Evolutionary conservation across 2,329 filamentous ascomycete genomes (phyloP).

Genomic region (Arachnomyces sp.): DNA sequence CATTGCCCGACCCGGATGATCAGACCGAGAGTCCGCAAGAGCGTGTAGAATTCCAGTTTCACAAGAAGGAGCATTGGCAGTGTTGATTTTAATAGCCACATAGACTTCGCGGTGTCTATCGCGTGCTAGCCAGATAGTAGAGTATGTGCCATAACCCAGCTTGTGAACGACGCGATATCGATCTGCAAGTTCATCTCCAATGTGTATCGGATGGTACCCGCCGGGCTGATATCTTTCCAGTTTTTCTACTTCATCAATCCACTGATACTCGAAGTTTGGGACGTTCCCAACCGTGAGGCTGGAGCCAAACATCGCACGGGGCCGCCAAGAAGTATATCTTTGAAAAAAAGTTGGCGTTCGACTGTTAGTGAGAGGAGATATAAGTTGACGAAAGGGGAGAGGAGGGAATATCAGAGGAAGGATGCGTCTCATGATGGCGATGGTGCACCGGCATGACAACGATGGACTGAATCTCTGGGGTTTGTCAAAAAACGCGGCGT

Average conservation of each 20-base stretch:
- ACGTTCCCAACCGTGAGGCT: too few species aligned
- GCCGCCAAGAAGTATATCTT: too few species aligned
- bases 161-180: conserved; percentile 26
- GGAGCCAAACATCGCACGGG: too few species aligned
- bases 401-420: too few species aligned
- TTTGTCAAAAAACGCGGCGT: too few species aligned
- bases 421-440: too few species aligned
- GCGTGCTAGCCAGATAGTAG: conserved; percentile 24
- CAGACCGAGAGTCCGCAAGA: not conserved
- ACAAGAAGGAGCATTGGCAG: not conserved
- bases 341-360: too few species aligned
- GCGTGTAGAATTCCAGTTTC: conserved; percentile 1
- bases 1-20: too few species aligned
- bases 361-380: too few species aligned
- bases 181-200: conserved; percentile 9
- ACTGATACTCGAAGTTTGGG: not conserved
- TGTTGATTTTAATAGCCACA: conserved; percentile 2
- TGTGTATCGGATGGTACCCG: conserved; percentile 12
- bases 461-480: too few species aligned
- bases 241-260: not conserved
- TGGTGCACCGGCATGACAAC: too few species aligned
- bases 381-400: too few species aligned
- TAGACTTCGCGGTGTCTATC: not conserved
- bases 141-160: conserved; percentile 25
- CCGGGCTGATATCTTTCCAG: conserved; percentile 11